Percentiles rank a stretch among this genome's conserved stretches.
These are phyloP conservation scores for Limtongozyma cylindracea DNA, from an alignment of 805 yeast genomes.

Conservation along the genomic window DNA sequence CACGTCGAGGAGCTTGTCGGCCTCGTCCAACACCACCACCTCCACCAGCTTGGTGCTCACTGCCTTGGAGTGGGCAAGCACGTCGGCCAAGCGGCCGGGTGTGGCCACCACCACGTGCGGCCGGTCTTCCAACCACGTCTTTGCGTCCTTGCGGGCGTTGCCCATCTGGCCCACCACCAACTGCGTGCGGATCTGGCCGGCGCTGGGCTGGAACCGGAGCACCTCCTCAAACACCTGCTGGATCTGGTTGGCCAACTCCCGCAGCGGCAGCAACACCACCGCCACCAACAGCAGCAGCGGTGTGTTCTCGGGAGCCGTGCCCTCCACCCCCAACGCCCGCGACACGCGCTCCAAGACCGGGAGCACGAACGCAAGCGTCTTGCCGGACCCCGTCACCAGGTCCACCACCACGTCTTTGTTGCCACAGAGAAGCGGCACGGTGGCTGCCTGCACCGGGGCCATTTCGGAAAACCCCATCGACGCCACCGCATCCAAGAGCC, in stretches of 20 bases:
- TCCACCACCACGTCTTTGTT: conserved; percentile 93
- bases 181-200: conserved; percentile 23
- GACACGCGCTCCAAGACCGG: conserved; percentile 55
- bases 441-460: conserved; percentile 96
- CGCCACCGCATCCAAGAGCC: conserved; percentile 48
- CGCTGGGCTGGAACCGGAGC: conserved; percentile 29
- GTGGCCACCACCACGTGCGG: conserved; percentile 78
- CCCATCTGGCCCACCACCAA: conserved; percentile 37
- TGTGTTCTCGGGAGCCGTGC: too few relatives aligned
- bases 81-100: conserved; percentile 72
- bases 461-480: conserved; percentile 53
- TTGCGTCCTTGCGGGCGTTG: conserved; percentile 47
- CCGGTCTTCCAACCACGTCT: conserved; percentile 18
- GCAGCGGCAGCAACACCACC: conserved; percentile 48
- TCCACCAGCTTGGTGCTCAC: conserved; percentile 45
- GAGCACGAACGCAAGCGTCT: conserved; percentile 71
- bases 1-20: conserved; percentile 65
- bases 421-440: conserved; percentile 60
- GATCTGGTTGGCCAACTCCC: conserved; percentile 51
- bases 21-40: conserved; percentile 70
- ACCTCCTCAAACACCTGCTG: conserved; percentile 36
- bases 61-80: conserved; percentile 27
- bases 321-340: conserved; percentile 19
- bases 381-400: conserved; percentile 97
- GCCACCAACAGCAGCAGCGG: conserved; percentile 54